Conservation (phyloP, 2,329 filamentous ascomycete genomes). For the Ophiocordyceps camponoti-rufipedis region DNA sequence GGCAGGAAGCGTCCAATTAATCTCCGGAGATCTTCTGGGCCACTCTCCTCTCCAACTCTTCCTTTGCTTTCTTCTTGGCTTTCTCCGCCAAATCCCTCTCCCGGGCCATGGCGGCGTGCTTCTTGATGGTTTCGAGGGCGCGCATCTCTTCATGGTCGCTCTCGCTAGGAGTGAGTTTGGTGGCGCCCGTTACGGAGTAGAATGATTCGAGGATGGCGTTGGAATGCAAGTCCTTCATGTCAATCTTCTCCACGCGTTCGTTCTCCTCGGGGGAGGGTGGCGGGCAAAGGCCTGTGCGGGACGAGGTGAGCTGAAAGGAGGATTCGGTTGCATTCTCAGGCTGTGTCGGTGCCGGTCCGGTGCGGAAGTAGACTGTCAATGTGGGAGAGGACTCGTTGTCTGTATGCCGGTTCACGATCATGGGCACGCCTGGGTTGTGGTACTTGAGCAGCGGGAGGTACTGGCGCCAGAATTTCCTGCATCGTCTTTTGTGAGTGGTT, state of each 20-base stretch:
- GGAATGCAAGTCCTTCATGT: slow-evolving; percentile 45
- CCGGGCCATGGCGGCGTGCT: slow-evolving; percentile 34
- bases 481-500: slow-evolving; percentile 4
- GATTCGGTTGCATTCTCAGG: slow-evolving; percentile 7
- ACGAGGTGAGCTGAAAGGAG: slow-evolving; percentile 22
- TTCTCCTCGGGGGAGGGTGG: slow-evolving; percentile 27
- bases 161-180: slow-evolving; percentile 35
- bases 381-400: slow-evolving; percentile 37
- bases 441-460: slow-evolving; percentile 80
- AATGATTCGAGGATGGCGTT: slow-evolving; percentile 45
- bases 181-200: slow-evolving; percentile 42
- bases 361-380: slow-evolving; percentile 46
- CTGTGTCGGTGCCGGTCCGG: not conserved
- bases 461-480: slow-evolving; percentile 74
- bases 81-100: slow-evolving; percentile 31
- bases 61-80: slow-evolving; percentile 41
- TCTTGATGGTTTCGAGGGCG: slow-evolving; percentile 34
- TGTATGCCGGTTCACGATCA: slow-evolving; percentile 57
- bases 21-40: not conserved
- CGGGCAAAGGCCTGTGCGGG: slow-evolving; percentile 25
- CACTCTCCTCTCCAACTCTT: slow-evolving; percentile 26
- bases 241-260: slow-evolving; percentile 34
- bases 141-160: slow-evolving; percentile 37
- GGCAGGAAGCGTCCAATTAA: not conserved
- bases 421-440: slow-evolving; percentile 73